Conservation (phyloP, 2,329 filamentous ascomycete species). For the Camptophora hylomeconis region DNA sequence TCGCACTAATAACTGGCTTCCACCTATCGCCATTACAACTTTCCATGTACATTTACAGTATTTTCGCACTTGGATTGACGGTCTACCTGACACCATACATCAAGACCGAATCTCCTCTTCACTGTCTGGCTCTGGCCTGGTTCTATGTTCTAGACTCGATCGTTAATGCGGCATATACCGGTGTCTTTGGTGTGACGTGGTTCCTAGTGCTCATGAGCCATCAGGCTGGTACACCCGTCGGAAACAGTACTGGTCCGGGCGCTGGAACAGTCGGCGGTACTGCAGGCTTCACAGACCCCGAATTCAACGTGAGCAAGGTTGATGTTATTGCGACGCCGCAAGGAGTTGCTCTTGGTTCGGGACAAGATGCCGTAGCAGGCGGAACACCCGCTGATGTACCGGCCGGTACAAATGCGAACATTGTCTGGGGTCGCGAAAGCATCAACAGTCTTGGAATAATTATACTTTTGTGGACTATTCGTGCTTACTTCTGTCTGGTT, state of each 20-base stretch:
- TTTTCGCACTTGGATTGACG: slow-evolving; percentile 55
- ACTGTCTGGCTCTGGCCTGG: slow-evolving; percentile 71
- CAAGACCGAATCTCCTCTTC: slow-evolving; percentile 61
- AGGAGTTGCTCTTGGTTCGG: slow-evolving; percentile 27
- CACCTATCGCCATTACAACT: slow-evolving; percentile 71
- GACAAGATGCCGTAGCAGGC: slow-evolving; percentile 38
- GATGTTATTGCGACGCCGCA: slow-evolving; percentile 39
- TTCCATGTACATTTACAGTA: slow-evolving; percentile 82
- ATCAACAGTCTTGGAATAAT: slow-evolving; percentile 70
- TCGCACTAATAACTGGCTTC: slow-evolving; percentile 79
- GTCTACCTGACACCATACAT: slow-evolving; percentile 66
- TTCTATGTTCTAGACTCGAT: slow-evolving; percentile 72
- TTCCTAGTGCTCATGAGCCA: slow-evolving; percentile 59
- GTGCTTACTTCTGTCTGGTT: slow-evolving; percentile 72
- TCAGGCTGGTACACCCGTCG: slow-evolving; percentile 30
- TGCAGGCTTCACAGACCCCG: slow-evolving; percentile 51
- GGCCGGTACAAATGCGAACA: slow-evolving; percentile 23
- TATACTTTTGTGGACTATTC: slow-evolving; percentile 56
- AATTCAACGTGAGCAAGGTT: slow-evolving; percentile 47
- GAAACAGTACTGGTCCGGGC: slow-evolving; percentile 34
- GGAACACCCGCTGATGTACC: slow-evolving; percentile 17
- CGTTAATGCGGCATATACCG: slow-evolving; percentile 71
- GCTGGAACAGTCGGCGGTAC: slow-evolving; percentile 46
- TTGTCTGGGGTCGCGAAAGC: slow-evolving; percentile 48
- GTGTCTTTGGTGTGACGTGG: slow-evolving; percentile 72